These are phyloP conservation scores for Fragilaria radians DNA, from an alignment of 108 stramenopile genomes.

Conservation along the genomic window DNA sequence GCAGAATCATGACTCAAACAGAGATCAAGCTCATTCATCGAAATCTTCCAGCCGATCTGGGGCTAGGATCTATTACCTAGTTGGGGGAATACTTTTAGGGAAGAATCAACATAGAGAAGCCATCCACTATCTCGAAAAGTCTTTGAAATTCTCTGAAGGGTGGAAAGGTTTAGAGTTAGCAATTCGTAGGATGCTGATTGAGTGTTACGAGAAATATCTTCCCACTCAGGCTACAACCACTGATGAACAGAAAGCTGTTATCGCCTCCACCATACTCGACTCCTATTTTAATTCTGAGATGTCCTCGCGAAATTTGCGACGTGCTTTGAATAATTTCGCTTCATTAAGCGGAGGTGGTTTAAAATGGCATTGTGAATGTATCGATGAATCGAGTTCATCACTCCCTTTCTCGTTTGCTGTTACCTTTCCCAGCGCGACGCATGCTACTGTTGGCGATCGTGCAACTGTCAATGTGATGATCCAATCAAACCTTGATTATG, in stretches of 20 bases:
- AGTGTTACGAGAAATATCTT: constrained; percentile 46
- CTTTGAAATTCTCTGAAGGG: constrained; percentile 29
- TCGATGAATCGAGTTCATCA: constrained; percentile 20
- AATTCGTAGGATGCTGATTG: constrained; percentile 46
- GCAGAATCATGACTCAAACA: constrained; percentile 13
- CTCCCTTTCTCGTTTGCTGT: constrained; percentile 69
- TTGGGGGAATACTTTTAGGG: constrained; percentile 56
- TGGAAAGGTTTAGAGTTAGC: constrained; percentile 59
- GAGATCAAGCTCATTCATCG: constrained; percentile 5
- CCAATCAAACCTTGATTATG: constrained; percentile 61
- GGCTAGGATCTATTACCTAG: constrained; percentile 70
- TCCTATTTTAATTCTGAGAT: constrained; percentile 31
- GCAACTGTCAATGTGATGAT: constrained; percentile 50
- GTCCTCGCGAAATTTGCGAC: constrained; percentile 11
- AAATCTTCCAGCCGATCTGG: constrained; percentile 22
- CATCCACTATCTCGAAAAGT: constrained; percentile 43
- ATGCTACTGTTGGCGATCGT: constrained; percentile 55
- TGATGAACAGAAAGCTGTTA: constrained; percentile 1
- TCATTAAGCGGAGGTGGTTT: constrained; percentile 1
- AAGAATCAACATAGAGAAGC: constrained; percentile 42
- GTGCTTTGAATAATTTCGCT: constrained; percentile 20
- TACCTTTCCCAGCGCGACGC: constrained; percentile 54
- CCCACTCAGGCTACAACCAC: constrained; percentile 1
- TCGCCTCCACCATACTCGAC: constrained; percentile 33
- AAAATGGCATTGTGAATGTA: constrained; percentile 28